Conservation (phyloP, 2,329 filamentous ascomycete species). For the Fusarium secorum region DNA sequence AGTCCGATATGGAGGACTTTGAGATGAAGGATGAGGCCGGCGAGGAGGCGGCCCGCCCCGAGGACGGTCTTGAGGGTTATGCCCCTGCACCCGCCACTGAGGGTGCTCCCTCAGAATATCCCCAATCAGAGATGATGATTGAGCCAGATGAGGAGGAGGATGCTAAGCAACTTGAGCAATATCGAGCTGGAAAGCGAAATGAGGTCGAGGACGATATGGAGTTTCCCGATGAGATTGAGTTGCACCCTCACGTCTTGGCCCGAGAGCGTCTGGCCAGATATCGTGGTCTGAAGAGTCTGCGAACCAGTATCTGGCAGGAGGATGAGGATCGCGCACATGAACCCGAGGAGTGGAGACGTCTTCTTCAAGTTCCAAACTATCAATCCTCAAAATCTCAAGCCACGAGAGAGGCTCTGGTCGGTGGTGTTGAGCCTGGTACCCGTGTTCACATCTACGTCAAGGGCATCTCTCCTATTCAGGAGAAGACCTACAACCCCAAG, state of each 20-base stretch:
- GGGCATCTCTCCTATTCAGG: constrained; percentile 54
- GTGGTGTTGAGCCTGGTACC: constrained; percentile 84
- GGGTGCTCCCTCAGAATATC: constrained; percentile 84
- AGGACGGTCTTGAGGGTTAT: constrained; percentile 82
- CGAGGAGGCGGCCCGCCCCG: constrained; percentile 70
- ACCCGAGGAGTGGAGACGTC: constrained; percentile 86
- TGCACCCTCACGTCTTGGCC: constrained; percentile 86
- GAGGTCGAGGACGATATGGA: constrained; percentile 91
- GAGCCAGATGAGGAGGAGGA: constrained; percentile 84
- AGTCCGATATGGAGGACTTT: constrained; percentile 79
- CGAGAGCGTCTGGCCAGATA: constrained; percentile 86
- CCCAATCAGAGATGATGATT: constrained; percentile 90
- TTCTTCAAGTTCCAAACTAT: constrained; percentile 91
- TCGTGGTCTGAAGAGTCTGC: constrained; percentile 88
- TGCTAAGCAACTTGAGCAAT: constrained; percentile 80
- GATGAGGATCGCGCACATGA: constrained; percentile 87
- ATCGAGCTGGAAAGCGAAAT: constrained; percentile 77
- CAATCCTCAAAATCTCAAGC: constrained; percentile 80
- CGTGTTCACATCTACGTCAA: constrained; percentile 81
- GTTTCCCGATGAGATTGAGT: constrained; percentile 96
- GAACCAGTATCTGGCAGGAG: constrained; percentile 87
- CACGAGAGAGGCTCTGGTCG: constrained; percentile 84
- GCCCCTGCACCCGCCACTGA: constrained; percentile 75
- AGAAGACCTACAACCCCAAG: constrained; percentile 57
- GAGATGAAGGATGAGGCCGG: constrained; percentile 66